Percentiles rank a stretch among this genome's conserved stretches.
Evolutionary conservation across 352 stramenopile genomes (phyloP).

Genomic region (Proteromonas lacertae): DNA sequence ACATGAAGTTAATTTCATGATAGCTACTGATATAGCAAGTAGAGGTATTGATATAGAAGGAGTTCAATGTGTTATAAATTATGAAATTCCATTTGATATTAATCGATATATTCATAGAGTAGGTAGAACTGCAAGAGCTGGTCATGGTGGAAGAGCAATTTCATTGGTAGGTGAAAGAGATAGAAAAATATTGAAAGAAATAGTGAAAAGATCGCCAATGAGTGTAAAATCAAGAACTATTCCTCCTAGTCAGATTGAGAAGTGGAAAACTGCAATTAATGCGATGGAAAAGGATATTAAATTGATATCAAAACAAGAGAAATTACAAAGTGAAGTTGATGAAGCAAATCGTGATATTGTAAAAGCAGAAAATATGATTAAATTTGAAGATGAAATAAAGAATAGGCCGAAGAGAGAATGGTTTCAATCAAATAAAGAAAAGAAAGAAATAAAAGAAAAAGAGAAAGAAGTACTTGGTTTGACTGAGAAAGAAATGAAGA

Average conservation of each 20-base stretch:
- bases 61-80: conserved; percentile 93
- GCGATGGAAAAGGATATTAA: conserved; percentile 11
- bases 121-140: conserved; percentile 78
- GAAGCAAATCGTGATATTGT: conserved; percentile 39
- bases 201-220: conserved; percentile 10
- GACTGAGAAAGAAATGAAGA: neutral
- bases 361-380: conserved; percentile 49
- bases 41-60: neutral
- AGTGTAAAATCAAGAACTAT: neutral
- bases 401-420: conserved; percentile 40
- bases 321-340: conserved; percentile 42
- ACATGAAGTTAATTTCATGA: conserved; percentile 63
- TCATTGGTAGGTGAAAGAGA: conserved; percentile 25
- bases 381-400: conserved; percentile 48
- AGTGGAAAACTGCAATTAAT: conserved; percentile 5
- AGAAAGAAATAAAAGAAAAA: conserved; percentile 8
- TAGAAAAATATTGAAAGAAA: conserved; percentile 64
- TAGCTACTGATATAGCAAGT: conserved; percentile 27
- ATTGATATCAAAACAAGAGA: conserved; percentile 44
- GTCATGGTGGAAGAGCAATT: conserved; percentile 43
- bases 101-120: conserved; percentile 93
- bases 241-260: conserved; percentile 3
- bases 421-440: conserved; percentile 54
- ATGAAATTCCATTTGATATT: conserved; percentile 91
- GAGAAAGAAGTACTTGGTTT: neutral